Evolutionary conservation across 2,329 filamentous ascomycete genomes (phyloP).

Genomic region (Metarhizium rileyi): DNA sequence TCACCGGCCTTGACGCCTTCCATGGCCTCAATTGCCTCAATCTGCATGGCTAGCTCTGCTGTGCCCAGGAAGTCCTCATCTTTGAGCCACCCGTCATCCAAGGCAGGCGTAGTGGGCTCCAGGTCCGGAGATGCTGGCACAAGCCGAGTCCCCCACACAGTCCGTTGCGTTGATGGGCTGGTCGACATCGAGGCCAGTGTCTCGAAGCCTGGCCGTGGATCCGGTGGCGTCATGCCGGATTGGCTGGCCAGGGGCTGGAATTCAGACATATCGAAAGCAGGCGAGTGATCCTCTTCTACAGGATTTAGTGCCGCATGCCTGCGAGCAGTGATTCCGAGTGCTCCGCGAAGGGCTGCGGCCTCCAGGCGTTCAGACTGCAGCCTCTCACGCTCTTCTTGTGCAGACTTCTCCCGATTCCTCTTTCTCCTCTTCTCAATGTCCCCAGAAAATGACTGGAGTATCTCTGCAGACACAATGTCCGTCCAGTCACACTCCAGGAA

Average conservation of each 20-base stretch:
- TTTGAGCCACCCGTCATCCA: slow-evolving; percentile 77
- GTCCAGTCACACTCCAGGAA: slow-evolving; percentile 95
- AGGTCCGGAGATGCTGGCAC: slow-evolving; percentile 51
- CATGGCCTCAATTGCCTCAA: slow-evolving; percentile 42
- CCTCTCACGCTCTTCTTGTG: slow-evolving; percentile 77
- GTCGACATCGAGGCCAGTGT: slow-evolving; percentile 70
- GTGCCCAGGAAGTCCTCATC: slow-evolving; percentile 63
- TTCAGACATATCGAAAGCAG: slow-evolving; percentile 45
- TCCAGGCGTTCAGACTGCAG: slow-evolving; percentile 73
- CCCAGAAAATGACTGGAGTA: slow-evolving; percentile 63
- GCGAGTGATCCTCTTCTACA: slow-evolving; percentile 26
- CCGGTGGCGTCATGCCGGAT: slow-evolving; percentile 43
- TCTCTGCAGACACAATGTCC: slow-evolving; percentile 67
- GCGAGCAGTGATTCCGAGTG: slow-evolving; percentile 25
- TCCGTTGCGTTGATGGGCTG: slow-evolving; percentile 65
- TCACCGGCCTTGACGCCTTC: slow-evolving; percentile 14
- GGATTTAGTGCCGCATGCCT: slow-evolving; percentile 22
- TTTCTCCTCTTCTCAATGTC: slow-evolving; percentile 71
- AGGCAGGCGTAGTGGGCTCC: slow-evolving; percentile 22
- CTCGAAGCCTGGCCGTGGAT: slow-evolving; percentile 51
- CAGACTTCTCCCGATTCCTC: slow-evolving; percentile 72
- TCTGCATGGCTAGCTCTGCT: slow-evolving; percentile 50
- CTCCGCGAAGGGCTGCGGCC: slow-evolving; percentile 54
- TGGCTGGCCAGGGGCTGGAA: slow-evolving; percentile 52
- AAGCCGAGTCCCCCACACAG: slow-evolving; percentile 84